phyloP scores from a whole-genome alignment of 2,329 filamentous ascomycete species.

The Calycina marina region DNA sequence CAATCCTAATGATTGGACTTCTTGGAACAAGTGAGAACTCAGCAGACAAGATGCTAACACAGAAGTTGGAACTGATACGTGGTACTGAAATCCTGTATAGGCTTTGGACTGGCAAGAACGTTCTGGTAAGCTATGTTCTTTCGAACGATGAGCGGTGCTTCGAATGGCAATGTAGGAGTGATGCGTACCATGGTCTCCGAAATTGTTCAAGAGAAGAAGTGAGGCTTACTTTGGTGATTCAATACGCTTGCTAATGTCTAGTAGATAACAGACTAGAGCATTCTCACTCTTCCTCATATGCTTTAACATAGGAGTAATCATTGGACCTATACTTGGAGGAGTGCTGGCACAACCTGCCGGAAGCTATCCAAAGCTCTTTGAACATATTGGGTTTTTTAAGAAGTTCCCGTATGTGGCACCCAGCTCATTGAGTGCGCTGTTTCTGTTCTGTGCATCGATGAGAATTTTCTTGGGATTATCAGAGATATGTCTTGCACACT shows the following conservation, averaged over 20 bases:
- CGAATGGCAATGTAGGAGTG: constrained; percentile 60
- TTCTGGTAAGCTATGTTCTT: constrained; percentile 64
- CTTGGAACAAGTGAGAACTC: constrained; percentile 40
- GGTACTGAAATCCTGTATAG: constrained; percentile 34
- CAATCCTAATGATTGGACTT: constrained; percentile 64
- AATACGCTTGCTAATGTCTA: constrained; percentile 2
- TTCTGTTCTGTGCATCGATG: constrained; percentile 19
- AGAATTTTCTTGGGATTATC: constrained; percentile 22
- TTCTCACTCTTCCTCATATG: constrained; percentile 39
- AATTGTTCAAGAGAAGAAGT: constrained; percentile 55
- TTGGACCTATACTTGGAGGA: constrained; percentile 22
- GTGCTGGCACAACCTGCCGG: constrained; percentile 27
- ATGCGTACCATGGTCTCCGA: constrained; percentile 52
- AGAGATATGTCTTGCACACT: constrained; percentile 6
- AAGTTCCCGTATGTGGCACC: constrained; percentile 30
- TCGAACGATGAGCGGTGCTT: constrained; percentile 57
- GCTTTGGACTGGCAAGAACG: constrained; percentile 53
- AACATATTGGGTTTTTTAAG: constrained; percentile 24
- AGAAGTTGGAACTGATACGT: background rate
- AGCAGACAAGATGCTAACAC: background rate
- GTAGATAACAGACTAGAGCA: constrained; percentile 49
- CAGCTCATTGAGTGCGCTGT: constrained; percentile 23
- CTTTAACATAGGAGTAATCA: constrained; percentile 39
- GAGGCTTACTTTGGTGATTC: background rate
- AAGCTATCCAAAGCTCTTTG: constrained; percentile 24